These are phyloP conservation scores for Phytophthora idaei DNA, from an alignment of 352 stramenopile species.

Conservation along the genomic window DNA sequence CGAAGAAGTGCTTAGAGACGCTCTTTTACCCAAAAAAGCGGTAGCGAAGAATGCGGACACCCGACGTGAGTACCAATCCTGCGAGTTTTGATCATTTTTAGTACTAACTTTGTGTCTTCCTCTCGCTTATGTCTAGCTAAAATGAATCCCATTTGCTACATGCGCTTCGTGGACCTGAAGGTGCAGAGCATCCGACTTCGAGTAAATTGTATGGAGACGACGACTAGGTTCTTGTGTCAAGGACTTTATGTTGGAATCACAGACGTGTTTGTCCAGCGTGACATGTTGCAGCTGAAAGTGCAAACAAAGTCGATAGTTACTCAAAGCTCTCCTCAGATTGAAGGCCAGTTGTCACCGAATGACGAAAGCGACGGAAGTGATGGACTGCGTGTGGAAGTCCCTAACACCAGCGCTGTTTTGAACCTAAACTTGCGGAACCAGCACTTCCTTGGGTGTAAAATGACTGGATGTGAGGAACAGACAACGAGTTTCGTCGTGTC, in stretches of 20 bases:
- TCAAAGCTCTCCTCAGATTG: constrained; percentile 15
- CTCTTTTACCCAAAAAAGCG: constrained; percentile 24
- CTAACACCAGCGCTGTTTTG: constrained; percentile 25
- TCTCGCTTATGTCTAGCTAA: constrained; percentile 16
- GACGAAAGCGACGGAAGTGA: constrained; percentile 15
- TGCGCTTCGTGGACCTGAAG: constrained; percentile 68
- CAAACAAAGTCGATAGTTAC: constrained; percentile 19
- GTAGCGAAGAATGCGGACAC: constrained; percentile 1
- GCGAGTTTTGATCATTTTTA: background rate
- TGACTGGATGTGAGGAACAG: constrained; percentile 36
- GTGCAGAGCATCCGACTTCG: constrained; percentile 45
- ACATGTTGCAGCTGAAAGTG: constrained; percentile 54
- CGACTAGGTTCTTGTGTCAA: constrained; percentile 42
- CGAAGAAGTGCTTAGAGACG: constrained; percentile 37
- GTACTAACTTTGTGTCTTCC: background rate
- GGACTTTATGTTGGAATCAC: constrained; percentile 61
- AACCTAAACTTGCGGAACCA: constrained; percentile 35
- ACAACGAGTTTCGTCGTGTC: constrained; percentile 39
- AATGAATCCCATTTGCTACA: constrained; percentile 55
- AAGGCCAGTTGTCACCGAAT: background rate
- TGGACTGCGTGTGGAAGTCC: constrained; percentile 32
- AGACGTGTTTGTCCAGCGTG: constrained; percentile 59
- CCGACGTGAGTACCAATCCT: constrained; percentile 15
- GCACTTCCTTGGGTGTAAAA: constrained; percentile 47
- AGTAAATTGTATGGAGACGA: constrained; percentile 41